Conservation (phyloP, 306 rosid genomes). For the Medicago ruthenica region DNA sequence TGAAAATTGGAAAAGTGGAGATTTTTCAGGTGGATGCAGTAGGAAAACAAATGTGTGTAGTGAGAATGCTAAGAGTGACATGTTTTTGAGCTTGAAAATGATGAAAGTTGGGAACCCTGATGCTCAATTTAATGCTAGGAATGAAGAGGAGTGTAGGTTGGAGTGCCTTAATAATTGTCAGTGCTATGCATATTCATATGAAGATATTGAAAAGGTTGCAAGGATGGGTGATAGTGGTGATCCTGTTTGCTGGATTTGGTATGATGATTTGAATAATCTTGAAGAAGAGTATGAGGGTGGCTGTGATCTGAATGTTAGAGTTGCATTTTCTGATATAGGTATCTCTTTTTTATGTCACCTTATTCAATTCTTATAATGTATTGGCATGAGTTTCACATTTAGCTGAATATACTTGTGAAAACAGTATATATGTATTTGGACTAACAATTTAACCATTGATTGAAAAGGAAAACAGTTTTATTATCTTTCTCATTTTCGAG, state of each 20-base stretch:
- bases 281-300: slow-evolving; percentile 70
- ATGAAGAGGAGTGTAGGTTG: slow-evolving; percentile 35
- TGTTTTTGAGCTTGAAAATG: slow-evolving; percentile 66
- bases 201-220: not conserved
- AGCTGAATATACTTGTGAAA: not conserved
- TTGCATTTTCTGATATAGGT: slow-evolving; percentile 75
- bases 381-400: not conserved
- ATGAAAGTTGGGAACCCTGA: slow-evolving; percentile 85
- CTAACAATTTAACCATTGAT: not conserved
- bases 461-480: not conserved
- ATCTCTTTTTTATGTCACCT: slow-evolving; percentile 28
- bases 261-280: slow-evolving; percentile 39
- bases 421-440: not conserved
- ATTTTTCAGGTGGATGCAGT: slow-evolving; percentile 71
- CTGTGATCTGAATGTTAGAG: slow-evolving; percentile 65
- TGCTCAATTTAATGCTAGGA: slow-evolving; percentile 70
- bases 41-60: slow-evolving; percentile 63
- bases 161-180: not conserved
- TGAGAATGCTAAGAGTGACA: slow-evolving; percentile 50
- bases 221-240: not conserved
- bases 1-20: slow-evolving; percentile 63
- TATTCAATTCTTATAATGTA: slow-evolving; percentile 17
- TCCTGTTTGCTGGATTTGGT: not conserved
- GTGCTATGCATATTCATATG: not conserved
- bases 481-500: not conserved